Evolutionary conservation across 768 basidiomycete genomes (phyloP).

Genomic region (Boletus fagicola): DNA sequence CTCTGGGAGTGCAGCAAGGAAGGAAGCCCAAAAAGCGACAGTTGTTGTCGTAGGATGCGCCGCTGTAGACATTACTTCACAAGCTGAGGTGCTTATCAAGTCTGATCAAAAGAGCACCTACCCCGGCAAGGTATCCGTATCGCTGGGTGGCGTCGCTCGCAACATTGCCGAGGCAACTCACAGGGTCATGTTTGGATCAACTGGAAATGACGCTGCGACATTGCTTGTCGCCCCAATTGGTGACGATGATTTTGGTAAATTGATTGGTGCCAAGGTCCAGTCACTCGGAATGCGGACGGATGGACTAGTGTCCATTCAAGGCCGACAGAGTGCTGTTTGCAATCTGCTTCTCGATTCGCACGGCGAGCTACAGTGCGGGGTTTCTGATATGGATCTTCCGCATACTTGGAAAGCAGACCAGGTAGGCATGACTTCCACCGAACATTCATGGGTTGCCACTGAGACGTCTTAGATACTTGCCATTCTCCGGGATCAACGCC

Average conservation of each 20-base stretch:
- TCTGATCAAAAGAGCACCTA: slow-evolving; percentile 65
- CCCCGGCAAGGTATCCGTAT: slow-evolving; percentile 71
- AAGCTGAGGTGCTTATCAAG: slow-evolving; percentile 33
- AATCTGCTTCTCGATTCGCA: slow-evolving; percentile 74
- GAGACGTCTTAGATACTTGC: slow-evolving; percentile 44
- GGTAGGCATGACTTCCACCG: slow-evolving; percentile 32
- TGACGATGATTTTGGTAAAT: slow-evolving; percentile 68
- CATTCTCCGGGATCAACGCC: slow-evolving; percentile 47
- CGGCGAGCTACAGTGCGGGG: slow-evolving; percentile 76
- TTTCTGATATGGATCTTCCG: slow-evolving; percentile 88
- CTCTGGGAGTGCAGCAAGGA: background rate
- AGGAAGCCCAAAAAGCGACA: slow-evolving; percentile 33
- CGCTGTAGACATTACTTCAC: slow-evolving; percentile 84
- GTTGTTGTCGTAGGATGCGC: slow-evolving; percentile 81
- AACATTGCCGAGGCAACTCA: slow-evolving; percentile 92
- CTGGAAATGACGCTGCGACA: slow-evolving; percentile 33
- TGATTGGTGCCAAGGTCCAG: slow-evolving; percentile 57
- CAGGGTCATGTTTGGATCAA: slow-evolving; percentile 46
- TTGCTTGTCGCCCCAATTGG: slow-evolving; percentile 78
- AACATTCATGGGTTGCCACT: background rate
- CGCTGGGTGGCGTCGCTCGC: slow-evolving; percentile 89
- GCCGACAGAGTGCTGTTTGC: slow-evolving; percentile 72
- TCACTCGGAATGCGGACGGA: slow-evolving; percentile 78
- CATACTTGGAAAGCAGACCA: slow-evolving; percentile 44
- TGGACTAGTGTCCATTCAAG: slow-evolving; percentile 53